Percentiles rank a stretch among this genome's conserved stretches.
phyloP scores from a whole-genome alignment of 2,329 filamentous ascomycete species.

The Fusarium nygamai region DNA sequence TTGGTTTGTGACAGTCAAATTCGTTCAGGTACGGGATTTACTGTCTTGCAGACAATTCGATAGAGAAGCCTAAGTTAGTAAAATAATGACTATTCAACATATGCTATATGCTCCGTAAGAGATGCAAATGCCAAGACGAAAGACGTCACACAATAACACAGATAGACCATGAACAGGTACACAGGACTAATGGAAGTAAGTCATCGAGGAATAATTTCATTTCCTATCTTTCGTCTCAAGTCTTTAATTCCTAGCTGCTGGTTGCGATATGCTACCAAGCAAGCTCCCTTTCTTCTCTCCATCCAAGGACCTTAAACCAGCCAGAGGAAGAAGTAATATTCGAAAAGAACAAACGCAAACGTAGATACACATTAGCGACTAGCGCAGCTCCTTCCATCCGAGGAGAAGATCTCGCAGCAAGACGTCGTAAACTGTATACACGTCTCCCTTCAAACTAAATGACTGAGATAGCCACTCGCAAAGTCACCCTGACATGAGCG shows the following conservation, averaged over 20 bases:
- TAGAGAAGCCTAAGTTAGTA: not conserved
- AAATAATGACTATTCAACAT: not conserved
- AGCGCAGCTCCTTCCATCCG: slow-evolving; percentile 27
- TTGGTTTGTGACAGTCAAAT: not conserved
- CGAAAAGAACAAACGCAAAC: slow-evolving; percentile 36
- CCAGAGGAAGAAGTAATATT: slow-evolving; percentile 36
- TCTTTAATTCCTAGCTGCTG: slow-evolving; percentile 36
- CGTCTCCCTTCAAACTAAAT: slow-evolving; percentile 8
- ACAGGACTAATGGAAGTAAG: not conserved
- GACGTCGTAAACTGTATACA: slow-evolving; percentile 28
- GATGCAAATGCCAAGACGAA: not conserved
- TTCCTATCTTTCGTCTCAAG: slow-evolving; percentile 41
- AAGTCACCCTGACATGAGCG: slow-evolving; percentile 20
- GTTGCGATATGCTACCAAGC: slow-evolving; percentile 5
- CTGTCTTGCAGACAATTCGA: not conserved
- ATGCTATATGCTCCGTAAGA: not conserved
- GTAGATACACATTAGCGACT: slow-evolving; percentile 46
- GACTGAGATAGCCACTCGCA: slow-evolving; percentile 10
- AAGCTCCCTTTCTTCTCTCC: slow-evolving; percentile 27
- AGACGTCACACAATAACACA: not conserved
- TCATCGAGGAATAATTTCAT: slow-evolving; percentile 38
- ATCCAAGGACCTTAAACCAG: slow-evolving; percentile 39
- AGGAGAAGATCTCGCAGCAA: slow-evolving; percentile 17
- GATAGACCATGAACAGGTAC: not conserved
- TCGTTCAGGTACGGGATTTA: not conserved